Percentiles rank a stretch among this genome's conserved stretches.
These are phyloP conservation scores for Fusarium sp. DNA, from an alignment of 2,329 filamentous ascomycete species.

Conservation along the genomic window DNA sequence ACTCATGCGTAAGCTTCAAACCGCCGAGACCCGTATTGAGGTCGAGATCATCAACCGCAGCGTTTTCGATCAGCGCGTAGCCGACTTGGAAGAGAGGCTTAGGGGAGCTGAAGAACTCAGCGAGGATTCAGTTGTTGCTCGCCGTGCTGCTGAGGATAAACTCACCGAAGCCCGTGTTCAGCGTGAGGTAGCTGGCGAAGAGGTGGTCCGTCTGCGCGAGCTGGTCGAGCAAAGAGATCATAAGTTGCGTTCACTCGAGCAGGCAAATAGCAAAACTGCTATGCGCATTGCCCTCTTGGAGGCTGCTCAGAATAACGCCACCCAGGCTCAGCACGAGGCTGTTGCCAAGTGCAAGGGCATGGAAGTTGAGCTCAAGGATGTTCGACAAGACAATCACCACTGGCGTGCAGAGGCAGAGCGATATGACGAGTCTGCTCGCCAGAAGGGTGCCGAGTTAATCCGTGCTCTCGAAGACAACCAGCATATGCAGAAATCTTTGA, in stretches of 20 bases:
- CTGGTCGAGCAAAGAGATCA: constrained; percentile 76
- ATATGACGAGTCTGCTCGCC: constrained; percentile 62
- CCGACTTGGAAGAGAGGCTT: constrained; percentile 76
- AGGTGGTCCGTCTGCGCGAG: constrained; percentile 74
- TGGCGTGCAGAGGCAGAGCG: constrained; percentile 72
- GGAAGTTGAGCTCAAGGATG: constrained; percentile 65
- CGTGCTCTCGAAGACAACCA: constrained; percentile 70
- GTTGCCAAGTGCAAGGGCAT: constrained; percentile 64
- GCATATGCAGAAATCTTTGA: constrained; percentile 77
- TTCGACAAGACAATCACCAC: constrained; percentile 67
- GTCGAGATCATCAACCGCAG: constrained; percentile 71
- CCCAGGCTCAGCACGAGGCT: constrained; percentile 65
- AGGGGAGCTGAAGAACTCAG: constrained; percentile 70
- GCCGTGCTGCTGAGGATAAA: constrained; percentile 76
- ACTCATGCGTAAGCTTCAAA: constrained; percentile 64
- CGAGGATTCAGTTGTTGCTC: constrained; percentile 70
- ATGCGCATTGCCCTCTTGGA: constrained; percentile 76
- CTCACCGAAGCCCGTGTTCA: constrained; percentile 77
- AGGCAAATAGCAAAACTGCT: constrained; percentile 62
- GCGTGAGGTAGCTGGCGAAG: constrained; percentile 75
- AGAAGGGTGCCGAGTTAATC: constrained; percentile 60
- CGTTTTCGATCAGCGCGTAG: constrained; percentile 68
- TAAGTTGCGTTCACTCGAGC: constrained; percentile 69
- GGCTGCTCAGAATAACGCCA: constrained; percentile 68
- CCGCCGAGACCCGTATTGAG: constrained; percentile 68